Evolutionary conservation across 345 rosid genomes (phyloP).

Genomic region (Linum trigynum): DNA sequence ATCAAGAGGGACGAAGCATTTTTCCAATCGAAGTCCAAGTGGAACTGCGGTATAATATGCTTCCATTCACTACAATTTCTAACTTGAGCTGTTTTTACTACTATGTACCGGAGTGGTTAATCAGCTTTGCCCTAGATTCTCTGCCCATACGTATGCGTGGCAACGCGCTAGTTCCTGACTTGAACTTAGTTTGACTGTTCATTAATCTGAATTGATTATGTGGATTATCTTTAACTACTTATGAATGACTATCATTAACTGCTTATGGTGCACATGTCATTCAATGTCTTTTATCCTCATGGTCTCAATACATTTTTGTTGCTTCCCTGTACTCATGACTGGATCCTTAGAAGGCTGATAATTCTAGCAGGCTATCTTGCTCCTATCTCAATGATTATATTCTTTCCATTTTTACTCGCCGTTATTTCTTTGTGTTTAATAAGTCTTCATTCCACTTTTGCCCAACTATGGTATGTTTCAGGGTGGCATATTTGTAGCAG

Average conservation of each 20-base stretch:
- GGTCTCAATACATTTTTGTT: neutral
- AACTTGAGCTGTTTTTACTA: constrained; percentile 1
- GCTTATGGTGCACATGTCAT: neutral
- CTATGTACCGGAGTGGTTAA: neutral
- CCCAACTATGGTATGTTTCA: constrained; percentile 22
- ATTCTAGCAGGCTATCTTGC: neutral
- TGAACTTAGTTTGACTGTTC: neutral
- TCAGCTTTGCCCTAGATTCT: neutral
- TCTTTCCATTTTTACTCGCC: neutral
- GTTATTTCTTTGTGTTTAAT: neutral
- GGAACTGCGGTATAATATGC: constrained; percentile 76
- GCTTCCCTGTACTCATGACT: neutral
- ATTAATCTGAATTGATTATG: no score
- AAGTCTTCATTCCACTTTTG: neutral
- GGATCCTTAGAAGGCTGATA: neutral
- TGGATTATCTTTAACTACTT: no score
- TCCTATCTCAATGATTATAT: neutral
- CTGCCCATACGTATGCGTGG: neutral
- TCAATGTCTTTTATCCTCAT: neutral
- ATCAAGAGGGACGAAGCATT: constrained; percentile 83
- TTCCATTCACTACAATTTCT: constrained; percentile 5
- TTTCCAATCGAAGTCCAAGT: constrained; percentile 73
- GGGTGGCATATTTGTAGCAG: constrained; percentile 96
- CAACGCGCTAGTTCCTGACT: no score
- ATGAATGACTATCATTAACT: no score